phyloP scores from a whole-genome alignment of 2,329 filamentous ascomycete species.

The Lizonia empirigonia region DNA sequence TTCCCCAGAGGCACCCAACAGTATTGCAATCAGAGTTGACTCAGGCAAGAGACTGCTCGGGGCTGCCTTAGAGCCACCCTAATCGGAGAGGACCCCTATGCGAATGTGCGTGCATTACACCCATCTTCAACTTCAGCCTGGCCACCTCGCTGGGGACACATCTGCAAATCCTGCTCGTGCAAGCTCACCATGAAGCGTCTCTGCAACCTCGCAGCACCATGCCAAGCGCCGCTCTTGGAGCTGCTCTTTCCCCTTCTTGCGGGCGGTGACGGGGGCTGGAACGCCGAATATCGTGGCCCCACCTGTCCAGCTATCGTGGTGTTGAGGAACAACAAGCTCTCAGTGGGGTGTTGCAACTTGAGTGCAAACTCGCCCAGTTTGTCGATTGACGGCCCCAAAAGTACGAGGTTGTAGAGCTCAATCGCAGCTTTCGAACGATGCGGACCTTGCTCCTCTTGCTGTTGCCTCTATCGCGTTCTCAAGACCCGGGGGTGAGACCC shows the following conservation, averaged over 20 bases:
- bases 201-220: background rate
- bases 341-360: slow-evolving; percentile 20
- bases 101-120: too few relatives aligned
- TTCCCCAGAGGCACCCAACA: too few relatives aligned
- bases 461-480: slow-evolving; percentile 6
- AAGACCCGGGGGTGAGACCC: slow-evolving; percentile 2
- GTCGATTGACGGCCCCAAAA: background rate
- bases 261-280: slow-evolving; percentile 23
- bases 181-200: slow-evolving; percentile 4
- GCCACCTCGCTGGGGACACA: background rate
- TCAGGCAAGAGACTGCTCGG: too few relatives aligned
- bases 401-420: slow-evolving; percentile 28
- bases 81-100: too few relatives aligned
- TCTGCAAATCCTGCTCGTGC: background rate
- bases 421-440: slow-evolving; percentile 25
- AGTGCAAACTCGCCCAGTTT: slow-evolving; percentile 23
- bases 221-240: background rate
- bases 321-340: slow-evolving; percentile 22
- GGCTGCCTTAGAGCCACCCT: too few relatives aligned
- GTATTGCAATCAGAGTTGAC: too few relatives aligned
- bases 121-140: background rate
- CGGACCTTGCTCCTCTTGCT: background rate
- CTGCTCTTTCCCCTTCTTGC: slow-evolving; percentile 10
- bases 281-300: slow-evolving; percentile 8
- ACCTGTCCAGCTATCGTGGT: slow-evolving; percentile 9